Conservation (phyloP, 768 basidiomycete genomes). For the button mushroom (Agaricus bisporus) region DNA sequence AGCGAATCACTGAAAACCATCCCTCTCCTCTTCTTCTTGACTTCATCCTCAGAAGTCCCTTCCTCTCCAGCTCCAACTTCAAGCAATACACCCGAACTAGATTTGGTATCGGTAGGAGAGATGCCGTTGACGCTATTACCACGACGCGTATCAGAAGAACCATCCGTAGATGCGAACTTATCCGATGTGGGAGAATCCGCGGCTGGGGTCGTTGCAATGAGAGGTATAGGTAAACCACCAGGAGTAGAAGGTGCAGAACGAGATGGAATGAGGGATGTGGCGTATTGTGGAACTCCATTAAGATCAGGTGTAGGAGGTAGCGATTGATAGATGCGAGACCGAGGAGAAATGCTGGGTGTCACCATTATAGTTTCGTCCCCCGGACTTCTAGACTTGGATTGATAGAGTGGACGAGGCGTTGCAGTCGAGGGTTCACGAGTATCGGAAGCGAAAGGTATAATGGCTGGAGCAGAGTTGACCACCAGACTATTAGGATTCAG, state of each 20-base stretch:
- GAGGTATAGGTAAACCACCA: conserved; percentile 43
- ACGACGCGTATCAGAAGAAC: not conserved
- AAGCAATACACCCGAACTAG: not conserved
- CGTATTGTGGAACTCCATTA: not conserved
- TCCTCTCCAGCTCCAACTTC: not conserved
- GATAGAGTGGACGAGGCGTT: not conserved
- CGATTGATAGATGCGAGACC: not conserved
- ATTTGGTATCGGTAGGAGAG: not conserved
- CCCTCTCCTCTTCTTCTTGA: not conserved
- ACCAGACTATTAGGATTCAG: no score
- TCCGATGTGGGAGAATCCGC: not conserved
- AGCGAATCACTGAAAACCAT: conserved; percentile 8
- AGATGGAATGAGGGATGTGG: not conserved
- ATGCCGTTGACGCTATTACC: not conserved
- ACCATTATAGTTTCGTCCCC: not conserved
- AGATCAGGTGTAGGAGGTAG: not conserved
- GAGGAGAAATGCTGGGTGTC: not conserved
- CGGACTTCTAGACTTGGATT: not conserved
- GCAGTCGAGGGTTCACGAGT: not conserved
- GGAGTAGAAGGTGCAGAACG: conserved; percentile 19
- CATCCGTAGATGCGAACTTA: not conserved
- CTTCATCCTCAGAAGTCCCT: not conserved
- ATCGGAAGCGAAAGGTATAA: not conserved
- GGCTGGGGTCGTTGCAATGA: conserved; percentile 37
- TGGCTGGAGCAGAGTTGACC: not conserved